phyloP scores from a whole-genome alignment of 1,284 basidiomycete species.

The Leccinum pseudoinsigne region DNA sequence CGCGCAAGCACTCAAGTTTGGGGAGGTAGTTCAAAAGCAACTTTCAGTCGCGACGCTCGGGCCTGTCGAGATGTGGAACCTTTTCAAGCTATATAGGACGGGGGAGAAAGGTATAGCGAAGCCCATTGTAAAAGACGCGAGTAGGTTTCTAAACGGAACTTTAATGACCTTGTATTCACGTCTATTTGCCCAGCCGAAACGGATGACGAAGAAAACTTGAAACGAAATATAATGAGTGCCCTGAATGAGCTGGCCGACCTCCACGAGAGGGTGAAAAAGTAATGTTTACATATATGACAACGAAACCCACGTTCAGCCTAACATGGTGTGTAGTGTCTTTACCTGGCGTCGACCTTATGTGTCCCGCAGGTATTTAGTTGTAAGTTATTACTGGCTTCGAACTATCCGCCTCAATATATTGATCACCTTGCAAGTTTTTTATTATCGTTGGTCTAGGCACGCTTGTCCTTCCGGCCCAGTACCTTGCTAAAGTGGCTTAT shows the following conservation, averaged over 20 bases:
- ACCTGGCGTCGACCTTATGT: constrained; percentile 58
- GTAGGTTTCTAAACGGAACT: constrained; percentile 8
- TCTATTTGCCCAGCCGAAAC: constrained; percentile 7
- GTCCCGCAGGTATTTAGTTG: constrained; percentile 49
- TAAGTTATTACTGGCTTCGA: constrained; percentile 29
- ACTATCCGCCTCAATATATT: not conserved
- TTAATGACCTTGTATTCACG: not conserved
- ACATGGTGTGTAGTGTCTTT: constrained; percentile 46
- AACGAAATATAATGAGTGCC: constrained; percentile 40
- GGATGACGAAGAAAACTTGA: constrained; percentile 42
- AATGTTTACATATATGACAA: constrained; percentile 20
- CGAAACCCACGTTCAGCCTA: constrained; percentile 5
- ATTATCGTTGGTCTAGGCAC: constrained; percentile 40
- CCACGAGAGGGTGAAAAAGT: constrained; percentile 71
- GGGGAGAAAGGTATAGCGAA: constrained; percentile 31
- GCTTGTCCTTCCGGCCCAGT: constrained; percentile 48
- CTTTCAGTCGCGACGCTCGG: constrained; percentile 50
- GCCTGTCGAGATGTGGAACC: constrained; percentile 52
- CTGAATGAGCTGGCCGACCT: constrained; percentile 55
- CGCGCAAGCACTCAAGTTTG: constrained; percentile 50
- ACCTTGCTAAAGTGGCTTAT: constrained; percentile 48
- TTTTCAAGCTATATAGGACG: constrained; percentile 42
- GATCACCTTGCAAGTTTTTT: constrained; percentile 28
- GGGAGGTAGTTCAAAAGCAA: constrained; percentile 46
- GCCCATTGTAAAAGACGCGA: constrained; percentile 22